Base-by-base conservation (phyloP, 768 basidiomycete species). In the Boletus pseudo-olivaceus region DNA sequence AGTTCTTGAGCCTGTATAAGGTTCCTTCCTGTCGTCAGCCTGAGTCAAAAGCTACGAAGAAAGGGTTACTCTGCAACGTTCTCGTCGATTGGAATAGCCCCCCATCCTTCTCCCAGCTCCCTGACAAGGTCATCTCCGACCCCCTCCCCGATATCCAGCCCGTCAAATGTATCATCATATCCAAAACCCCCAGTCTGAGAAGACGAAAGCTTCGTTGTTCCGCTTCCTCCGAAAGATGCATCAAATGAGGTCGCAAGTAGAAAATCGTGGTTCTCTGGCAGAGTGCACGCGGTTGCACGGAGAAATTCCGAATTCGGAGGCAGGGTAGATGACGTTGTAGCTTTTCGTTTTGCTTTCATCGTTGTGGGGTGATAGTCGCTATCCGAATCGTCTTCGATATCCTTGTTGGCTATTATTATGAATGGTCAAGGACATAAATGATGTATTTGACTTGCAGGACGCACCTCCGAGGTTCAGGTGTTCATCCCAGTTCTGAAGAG, bases 61-160 rank as follows among this genome's bases (percentile, higher is more conserved):
- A 47, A 37, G 37, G 17, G 19, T 38, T 62, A 69, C 67, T 57
- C 52, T 41, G 54, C 32, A 6, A 29, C 46, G 17, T 43, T 60
- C 19, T 58, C 55, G 9, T 52, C 41, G 39, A 47, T 15, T 5
- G 49, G 54, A 45, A 44, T 50, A 29, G 40, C 74, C 19, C 77
- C 82, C 88, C 89, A 90, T 23, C 77, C 83, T 61, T 83, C 82
- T 30, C 88, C 90, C 3, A 92, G 75, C 61, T 92, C 89, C 56
- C 76, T 78, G 8, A 85, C 87, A 27, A 92, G 72, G 60, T 91
- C 90, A 43, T 89, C 88, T 4, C 84, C 87, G 17, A 91, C 68
- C 20, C 78, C 83, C 7, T 75, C 79, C n/a, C 72, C 79, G 17
- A 85, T 63, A 55, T 82, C 87, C 23, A 84, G 62, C 20, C 75